Evolutionary conservation across 148 eudicot species (phyloP).

Genomic region (Persicaria maculosa): DNA sequence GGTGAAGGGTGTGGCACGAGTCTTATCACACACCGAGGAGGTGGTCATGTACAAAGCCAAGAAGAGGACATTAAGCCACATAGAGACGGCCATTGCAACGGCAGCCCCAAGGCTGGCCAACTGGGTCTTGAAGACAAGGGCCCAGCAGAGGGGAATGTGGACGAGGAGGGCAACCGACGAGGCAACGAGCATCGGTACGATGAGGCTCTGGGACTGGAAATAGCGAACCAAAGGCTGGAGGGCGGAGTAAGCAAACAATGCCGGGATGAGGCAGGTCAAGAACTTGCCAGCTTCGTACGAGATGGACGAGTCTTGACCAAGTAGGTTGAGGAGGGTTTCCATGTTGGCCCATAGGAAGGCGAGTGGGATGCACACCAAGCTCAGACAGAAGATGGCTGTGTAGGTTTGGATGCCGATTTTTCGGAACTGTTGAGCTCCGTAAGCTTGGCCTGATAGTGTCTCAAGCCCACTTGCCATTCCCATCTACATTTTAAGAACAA

Average conservation of each 20-base stretch:
- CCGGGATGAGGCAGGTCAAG: constrained; percentile 27
- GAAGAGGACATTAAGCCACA: constrained; percentile 29
- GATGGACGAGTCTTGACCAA: constrained; percentile 15
- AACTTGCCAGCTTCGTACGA: constrained; percentile 31
- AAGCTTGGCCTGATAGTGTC: constrained; percentile 8
- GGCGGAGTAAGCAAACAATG: constrained; percentile 28
- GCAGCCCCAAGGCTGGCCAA: constrained; percentile 37
- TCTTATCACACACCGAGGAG: constrained; percentile 26
- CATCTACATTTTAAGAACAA: not conserved
- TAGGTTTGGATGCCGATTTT: not conserved
- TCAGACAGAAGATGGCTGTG: constrained; percentile 2
- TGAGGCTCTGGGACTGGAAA: constrained; percentile 39
- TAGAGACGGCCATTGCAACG: constrained; percentile 24
- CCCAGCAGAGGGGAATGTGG: constrained; percentile 33
- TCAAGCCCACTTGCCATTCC: constrained; percentile 7
- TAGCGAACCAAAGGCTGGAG: constrained; percentile 31
- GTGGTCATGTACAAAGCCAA: constrained; percentile 28
- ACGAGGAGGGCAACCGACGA: constrained; percentile 20
- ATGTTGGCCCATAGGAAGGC: constrained; percentile 1
- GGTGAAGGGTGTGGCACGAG: constrained; percentile 24
- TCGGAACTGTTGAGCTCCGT: not conserved
- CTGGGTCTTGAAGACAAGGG: constrained; percentile 23
- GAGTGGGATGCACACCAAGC: constrained; percentile 5
- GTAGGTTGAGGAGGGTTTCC: not conserved
- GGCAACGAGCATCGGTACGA: constrained; percentile 28